These are phyloP conservation scores for Euphorbia pulcherrima DNA, from an alignment of 345 rosid species.

Conservation along the genomic window DNA sequence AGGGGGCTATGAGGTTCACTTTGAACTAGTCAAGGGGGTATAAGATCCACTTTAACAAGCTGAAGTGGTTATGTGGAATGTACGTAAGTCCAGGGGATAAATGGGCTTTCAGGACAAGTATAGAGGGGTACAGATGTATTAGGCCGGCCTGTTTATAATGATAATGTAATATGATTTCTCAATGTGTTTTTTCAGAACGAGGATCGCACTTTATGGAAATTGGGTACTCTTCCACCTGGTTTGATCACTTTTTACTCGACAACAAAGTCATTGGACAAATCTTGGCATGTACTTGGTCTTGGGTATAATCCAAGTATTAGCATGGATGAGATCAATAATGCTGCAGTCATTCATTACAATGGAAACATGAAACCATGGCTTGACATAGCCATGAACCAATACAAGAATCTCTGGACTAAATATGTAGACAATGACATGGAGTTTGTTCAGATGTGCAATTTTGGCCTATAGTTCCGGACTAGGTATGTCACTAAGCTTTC, in stretches of 20 bases:
- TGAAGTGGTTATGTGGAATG: too few species aligned
- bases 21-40: too few species aligned
- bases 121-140: too few species aligned
- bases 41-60: too few species aligned
- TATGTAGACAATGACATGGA: constrained; percentile 58
- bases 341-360: constrained; percentile 87
- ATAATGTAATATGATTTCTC: background rate
- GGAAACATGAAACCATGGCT: constrained; percentile 99
- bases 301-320: constrained; percentile 82
- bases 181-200: constrained; percentile 44
- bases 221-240: constrained; percentile 76
- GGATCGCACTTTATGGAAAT: constrained; percentile 64
- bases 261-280: constrained; percentile 79
- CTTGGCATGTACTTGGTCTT: constrained; percentile 92
- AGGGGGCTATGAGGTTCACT: too few species aligned
- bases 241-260: constrained; percentile 77
- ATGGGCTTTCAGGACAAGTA: too few species aligned
- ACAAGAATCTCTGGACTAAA: constrained; percentile 82
- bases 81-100: too few species aligned
- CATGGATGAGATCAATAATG: constrained; percentile 74
- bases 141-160: background rate
- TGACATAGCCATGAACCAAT: constrained; percentile 84
- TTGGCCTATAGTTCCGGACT: constrained; percentile 58
- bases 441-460: constrained; percentile 36
- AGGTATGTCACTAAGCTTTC: constrained; percentile 26